Base-by-base conservation (phyloP, 208 protist genomes). In the Leishmania gerbilli region DNA sequence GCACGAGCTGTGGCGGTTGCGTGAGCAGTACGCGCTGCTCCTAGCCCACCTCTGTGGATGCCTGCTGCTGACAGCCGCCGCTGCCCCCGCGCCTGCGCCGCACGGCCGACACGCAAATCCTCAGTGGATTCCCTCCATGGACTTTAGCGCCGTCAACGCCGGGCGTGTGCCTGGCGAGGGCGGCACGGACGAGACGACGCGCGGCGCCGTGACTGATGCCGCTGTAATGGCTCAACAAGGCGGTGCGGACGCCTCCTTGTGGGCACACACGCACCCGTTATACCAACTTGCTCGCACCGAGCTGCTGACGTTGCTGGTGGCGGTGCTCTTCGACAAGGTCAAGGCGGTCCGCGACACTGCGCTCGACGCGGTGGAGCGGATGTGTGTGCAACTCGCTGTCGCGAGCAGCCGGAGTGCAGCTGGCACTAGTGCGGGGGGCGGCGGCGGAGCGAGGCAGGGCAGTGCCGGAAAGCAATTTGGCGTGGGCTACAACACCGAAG, bases 251-350 rank as follows among this genome's bases (percentile, higher is more conserved):
- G 56, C 62, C 42, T 62, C 77, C 17, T 76, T 62, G 27, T 85
- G 76, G 60, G 82, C 72, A 0, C 82, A 81, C 82, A 86, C 79
- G 21, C 85, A 91, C 74, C 86, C 89, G 21, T 83, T 94, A 13
- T 91, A 91, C 67, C 87, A 83, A n/a, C 87, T 96, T 17, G 90
- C 89, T 17, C 84, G 88, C 40, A 87, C 91, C 58, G 82, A 92
- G 80, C 86, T 97, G 53, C 86, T 97, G 51, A 89, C 87, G 60
- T 68, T 96, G 69, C 81, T 95, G 1, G 92, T 96, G 24, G 82
- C 88, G 37, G 85, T 89, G 42, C 80, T 97, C 27, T 97, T 97
- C 79, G 94, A 97, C 81, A 95, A 94, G 78, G 92, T 91, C 49
- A 91, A 90, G 72, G 90, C 89, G 0, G 91, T 95, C 40, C 91